Evolutionary conservation across 306 rosid genomes (phyloP).

Genomic region (cucumber (Cucumis sativus)): Cucumber_9930_V3 NC_026660.2:2799501-2800000

Average conservation of each 20-base stretch:
- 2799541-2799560: background rate
- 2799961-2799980: conserved; percentile 7
- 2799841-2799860: conserved; percentile 4
- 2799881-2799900: background rate
- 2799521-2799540: background rate
- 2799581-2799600: no score
- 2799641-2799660: background rate
- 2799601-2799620: background rate
- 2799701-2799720: background rate
- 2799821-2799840: background rate
- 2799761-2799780: background rate
- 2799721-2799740: background rate
- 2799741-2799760: background rate
- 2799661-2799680: no score
- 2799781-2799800: background rate
- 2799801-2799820: background rate
- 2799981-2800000: conserved; percentile 3
- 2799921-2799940: background rate
- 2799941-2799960: background rate
- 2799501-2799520: background rate
- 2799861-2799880: background rate
- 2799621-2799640: background rate
- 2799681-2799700: no score
- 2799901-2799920: background rate
- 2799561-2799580: background rate